phyloP scores from a whole-genome alignment of 495 filamentous ascomycete genomes.

The Aspergillus carlsbadensis region DNA sequence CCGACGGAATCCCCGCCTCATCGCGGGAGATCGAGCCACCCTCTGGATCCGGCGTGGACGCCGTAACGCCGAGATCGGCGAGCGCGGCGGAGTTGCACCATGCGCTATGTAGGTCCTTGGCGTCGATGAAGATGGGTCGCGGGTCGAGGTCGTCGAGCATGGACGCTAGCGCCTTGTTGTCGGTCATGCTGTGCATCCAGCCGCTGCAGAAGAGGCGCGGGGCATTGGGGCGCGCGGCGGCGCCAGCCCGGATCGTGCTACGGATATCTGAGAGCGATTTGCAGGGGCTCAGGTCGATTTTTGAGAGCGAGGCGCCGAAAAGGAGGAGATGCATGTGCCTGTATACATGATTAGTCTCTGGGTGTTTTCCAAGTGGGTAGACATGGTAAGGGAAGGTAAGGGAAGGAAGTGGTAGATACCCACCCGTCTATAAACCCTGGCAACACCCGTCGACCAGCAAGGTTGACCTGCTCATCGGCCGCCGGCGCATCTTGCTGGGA shows the following conservation, averaged over 20 bases:
- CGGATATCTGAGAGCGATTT: constrained; percentile 52
- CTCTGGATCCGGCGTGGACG: constrained; percentile 44
- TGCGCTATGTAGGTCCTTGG: constrained; percentile 60
- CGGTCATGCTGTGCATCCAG: constrained; percentile 61
- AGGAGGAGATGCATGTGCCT: constrained; percentile 56
- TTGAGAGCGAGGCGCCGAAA: constrained; percentile 56
- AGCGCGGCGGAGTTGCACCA: constrained; percentile 61
- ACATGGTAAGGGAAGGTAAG: neutral
- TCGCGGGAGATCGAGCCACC: constrained; percentile 57
- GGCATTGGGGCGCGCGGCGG: constrained; percentile 41
- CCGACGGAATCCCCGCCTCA: constrained; percentile 42
- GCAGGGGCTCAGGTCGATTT: constrained; percentile 52
- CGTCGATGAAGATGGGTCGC: constrained; percentile 59
- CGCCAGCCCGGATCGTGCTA: constrained; percentile 43
- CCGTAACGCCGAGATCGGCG: constrained; percentile 47
- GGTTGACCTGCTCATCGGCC: constrained; percentile 29
- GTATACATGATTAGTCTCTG: neutral
- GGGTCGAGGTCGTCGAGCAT: constrained; percentile 52
- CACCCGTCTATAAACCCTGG: constrained; percentile 65
- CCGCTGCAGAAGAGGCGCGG: constrained; percentile 55
- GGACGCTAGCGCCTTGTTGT: constrained; percentile 44
- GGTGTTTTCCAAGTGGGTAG: neutral
- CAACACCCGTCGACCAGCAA: constrained; percentile 46
- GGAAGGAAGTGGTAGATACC: neutral
- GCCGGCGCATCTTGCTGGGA: constrained; percentile 21